Base-by-base conservation (phyloP, 1,284 basidiomycete genomes). In the Rhodotorula sp. region DNA sequence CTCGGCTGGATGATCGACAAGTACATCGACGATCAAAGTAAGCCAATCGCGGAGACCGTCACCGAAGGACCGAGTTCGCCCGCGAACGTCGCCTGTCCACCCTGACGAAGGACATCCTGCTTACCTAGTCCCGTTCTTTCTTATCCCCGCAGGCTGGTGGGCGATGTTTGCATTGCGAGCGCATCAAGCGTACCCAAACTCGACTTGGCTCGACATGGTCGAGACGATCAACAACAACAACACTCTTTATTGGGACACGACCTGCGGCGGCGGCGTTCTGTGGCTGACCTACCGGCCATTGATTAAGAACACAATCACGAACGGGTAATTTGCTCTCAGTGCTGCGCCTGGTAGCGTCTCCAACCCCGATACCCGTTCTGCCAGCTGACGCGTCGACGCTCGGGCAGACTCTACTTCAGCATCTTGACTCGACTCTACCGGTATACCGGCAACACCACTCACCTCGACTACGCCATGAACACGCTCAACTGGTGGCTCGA, bases 401-500 rank as follows among this genome's bases (percentile, higher is more conserved):
- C 17, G 3, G 20, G 22, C 62, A 71, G 67, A 14, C 66, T 74
- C 30, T 66, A 74, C 56, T 72, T 74, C 57, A 60, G 63, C 53
- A 59, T 59, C 42, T 57, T 72, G 14, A 65, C 72, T 2, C 72
- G 72, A 6, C 58, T 72, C 26, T 74, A 74, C 51, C 70, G 69
- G 22, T 67, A 53, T 61, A 74, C 72, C 6, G 67, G 70, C 58
- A 59, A 68, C 64, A n/a, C 26, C 14, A 59, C 57, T 15, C 66
- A 74, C 64, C 72, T 60, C 57, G 46, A 66, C 29, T 54, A 69
- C 30, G 46, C 67, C 17, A 64, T 71, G 62, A 67, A 68, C 46
- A 72, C 70, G 29, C 67, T 74, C 67, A 72, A 74, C 62, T 74
- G 72, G 72, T 74, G 72, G 72, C 70, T 74, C 58, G 8, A 8